Evolutionary conservation across 768 basidiomycete species (phyloP).

Genomic region (Suillus ampliporus): DNA sequence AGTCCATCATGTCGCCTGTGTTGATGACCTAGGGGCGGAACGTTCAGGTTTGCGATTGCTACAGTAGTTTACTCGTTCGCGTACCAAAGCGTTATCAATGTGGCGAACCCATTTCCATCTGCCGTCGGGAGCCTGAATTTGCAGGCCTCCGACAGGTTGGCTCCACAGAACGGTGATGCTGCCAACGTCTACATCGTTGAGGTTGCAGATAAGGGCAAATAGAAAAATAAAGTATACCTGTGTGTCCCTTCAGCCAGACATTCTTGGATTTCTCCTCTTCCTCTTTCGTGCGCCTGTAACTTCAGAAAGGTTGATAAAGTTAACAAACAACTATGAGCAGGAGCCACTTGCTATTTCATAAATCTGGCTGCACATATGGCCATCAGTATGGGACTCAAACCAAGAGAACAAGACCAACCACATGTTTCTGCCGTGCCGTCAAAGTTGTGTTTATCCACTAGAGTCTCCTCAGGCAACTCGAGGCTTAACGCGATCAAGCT

Average conservation of each 20-base stretch:
- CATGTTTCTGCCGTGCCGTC: conserved; percentile 43
- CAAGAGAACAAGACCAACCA: conserved; percentile 27
- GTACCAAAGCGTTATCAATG: conserved; percentile 51
- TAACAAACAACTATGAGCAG: too few relatives aligned
- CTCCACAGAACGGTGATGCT: conserved; percentile 53
- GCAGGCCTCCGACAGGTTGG: conserved; percentile 53
- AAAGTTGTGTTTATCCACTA: conserved; percentile 46
- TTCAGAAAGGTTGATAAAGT: conserved; percentile 17
- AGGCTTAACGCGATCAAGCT: conserved; percentile 50
- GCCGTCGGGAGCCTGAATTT: conserved; percentile 48
- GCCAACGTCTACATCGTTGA: conserved; percentile 43
- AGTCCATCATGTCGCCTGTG: conserved; percentile 53
- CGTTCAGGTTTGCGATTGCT: neutral
- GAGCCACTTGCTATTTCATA: conserved; percentile 51
- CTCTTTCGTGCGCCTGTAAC: conserved; percentile 47
- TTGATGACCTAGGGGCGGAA: conserved; percentile 44
- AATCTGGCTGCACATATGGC: conserved; percentile 41
- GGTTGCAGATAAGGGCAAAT: neutral
- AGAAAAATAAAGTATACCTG: conserved; percentile 34
- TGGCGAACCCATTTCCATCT: conserved; percentile 52
- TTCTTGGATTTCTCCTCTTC: conserved; percentile 49
- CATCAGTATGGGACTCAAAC: neutral
- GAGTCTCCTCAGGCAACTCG: conserved; percentile 51
- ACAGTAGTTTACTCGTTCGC: neutral
- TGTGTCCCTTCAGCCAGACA: conserved; percentile 58